A percentile compares a stretch with the other conserved stretches of the same genome.
Conservation (phyloP, 2,329 filamentous ascomycete species). For the Penicillium palitans region DNA sequence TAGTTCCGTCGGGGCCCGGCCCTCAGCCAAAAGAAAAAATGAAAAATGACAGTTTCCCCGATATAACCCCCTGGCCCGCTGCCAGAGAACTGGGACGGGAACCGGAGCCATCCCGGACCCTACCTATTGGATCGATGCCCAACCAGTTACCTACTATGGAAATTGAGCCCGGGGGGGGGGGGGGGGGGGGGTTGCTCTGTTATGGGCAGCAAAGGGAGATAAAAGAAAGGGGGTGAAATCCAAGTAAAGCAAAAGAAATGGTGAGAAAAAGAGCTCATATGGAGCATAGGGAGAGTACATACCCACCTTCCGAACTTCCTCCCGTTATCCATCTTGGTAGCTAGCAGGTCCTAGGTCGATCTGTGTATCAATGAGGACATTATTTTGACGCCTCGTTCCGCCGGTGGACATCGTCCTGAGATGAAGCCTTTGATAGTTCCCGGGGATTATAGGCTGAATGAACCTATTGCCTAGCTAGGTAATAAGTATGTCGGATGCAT, state of each 20-base stretch:
- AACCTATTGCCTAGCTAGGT: background rate
- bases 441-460: background rate
- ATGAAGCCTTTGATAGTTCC: background rate
- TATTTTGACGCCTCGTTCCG: constrained; percentile 17
- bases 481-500: background rate
- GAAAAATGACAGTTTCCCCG: background rate
- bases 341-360: constrained; percentile 17
- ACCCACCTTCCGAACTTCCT: constrained; percentile 9
- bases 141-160: background rate
- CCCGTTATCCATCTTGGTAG: constrained; percentile 5
- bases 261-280: background rate
- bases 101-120: background rate
- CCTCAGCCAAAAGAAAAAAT: background rate
- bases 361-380: constrained; percentile 19
- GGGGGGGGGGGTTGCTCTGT: background rate
- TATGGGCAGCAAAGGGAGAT: background rate
- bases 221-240: background rate
- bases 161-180: background rate
- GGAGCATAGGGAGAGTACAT: background rate
- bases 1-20: background rate
- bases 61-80: constrained; percentile 4
- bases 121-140: constrained; percentile 3
- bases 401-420: constrained; percentile 13
- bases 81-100: constrained; percentile 11
- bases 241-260: background rate